Evolutionary conservation across 2,329 filamentous ascomycete species (phyloP), one percentile per base, ranked within the genome.

Genomic region (Botrytis hyacinthi): DNA sequence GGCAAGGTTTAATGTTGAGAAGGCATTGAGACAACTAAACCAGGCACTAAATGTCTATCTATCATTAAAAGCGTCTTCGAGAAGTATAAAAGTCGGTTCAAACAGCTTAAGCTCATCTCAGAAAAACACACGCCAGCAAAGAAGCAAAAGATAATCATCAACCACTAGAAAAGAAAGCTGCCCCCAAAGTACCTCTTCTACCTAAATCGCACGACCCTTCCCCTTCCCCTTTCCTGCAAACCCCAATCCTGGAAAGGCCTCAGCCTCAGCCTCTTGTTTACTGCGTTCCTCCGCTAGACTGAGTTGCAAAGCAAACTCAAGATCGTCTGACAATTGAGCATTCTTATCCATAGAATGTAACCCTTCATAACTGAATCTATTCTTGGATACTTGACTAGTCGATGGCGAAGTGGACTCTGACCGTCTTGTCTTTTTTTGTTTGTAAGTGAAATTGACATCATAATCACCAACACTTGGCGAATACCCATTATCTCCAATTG

Each of bases 221-320:
- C 70, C 61, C 16, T 73, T 73, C 26, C 71, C 71, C 18, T 62
- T 70, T 35, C 68, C 54, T n/a, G 51, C 54, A 51, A 35, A 40
- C 3, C 26, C 40, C 32, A 70, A 32, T 16, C 71, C 65, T 20
- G 63, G 51, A 32, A 61, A 69, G 18, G 51, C 65, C 8, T 70
- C 65, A 4, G 46, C 70, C 18, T 63, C 70, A 57, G 60, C 60
- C 29, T 72, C 70, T 54, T 72, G 48, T 18, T 77, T 72, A 68
- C 81, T 82, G 76, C 84, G 81, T 72, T 87, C 85, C 75, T 90
- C 88, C 60, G 87, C 85, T 76, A 91, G 82, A 76, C 90, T 92
- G 35, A 91, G 82, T 74, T 85, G 85, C 67, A 91, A 80, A 3
- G 90, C 90, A 51, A 90, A 82, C 71, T 89, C 87, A 65, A 91